phyloP scores from a whole-genome alignment of 2,329 filamentous ascomycete genomes.

The Fusarium subglutinans region DNA sequence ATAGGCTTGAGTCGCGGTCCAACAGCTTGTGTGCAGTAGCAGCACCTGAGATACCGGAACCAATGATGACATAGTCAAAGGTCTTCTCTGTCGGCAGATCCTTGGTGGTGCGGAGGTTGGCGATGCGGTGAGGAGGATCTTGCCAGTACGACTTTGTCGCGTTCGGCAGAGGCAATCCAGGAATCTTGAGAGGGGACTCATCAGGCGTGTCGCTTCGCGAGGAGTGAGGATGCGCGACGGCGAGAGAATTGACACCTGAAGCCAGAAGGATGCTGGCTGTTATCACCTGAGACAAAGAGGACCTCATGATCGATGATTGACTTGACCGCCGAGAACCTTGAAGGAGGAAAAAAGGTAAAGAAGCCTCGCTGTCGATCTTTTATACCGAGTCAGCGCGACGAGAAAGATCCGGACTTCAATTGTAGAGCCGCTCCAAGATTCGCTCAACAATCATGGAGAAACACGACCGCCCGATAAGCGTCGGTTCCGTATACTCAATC shows the following conservation, averaged over 20 bases:
- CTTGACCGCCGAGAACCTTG: not conserved
- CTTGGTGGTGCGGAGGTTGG: slow-evolving; percentile 18
- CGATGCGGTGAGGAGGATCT: slow-evolving; percentile 25
- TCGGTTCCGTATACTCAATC: not conserved
- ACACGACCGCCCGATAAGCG: not conserved
- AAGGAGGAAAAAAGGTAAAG: accelerated
- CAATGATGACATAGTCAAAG: slow-evolving; percentile 30
- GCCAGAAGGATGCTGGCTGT: slow-evolving; percentile 3
- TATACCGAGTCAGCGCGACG: not conserved
- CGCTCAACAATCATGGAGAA: not conserved
- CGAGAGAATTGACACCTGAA: not conserved
- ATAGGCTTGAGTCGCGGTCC: slow-evolving; percentile 7
- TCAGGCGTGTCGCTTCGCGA: not conserved
- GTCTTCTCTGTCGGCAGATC: slow-evolving; percentile 1
- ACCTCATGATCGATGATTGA: slow-evolving; percentile 4
- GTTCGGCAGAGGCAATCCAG: slow-evolving; percentile 17
- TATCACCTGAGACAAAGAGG: not conserved
- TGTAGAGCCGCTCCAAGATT: not conserved
- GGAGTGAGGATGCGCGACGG: not conserved
- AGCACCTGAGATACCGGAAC: slow-evolving; percentile 19
- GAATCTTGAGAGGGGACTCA: slow-evolving; percentile 13
- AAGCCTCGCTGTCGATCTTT: not conserved
- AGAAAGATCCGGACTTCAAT: not conserved
- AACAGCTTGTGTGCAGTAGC: slow-evolving; percentile 23
- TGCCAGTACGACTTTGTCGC: slow-evolving; percentile 28